Base-by-base conservation (phyloP, 805 yeast species). In the Wickerhamiella domercqiae region DNA sequence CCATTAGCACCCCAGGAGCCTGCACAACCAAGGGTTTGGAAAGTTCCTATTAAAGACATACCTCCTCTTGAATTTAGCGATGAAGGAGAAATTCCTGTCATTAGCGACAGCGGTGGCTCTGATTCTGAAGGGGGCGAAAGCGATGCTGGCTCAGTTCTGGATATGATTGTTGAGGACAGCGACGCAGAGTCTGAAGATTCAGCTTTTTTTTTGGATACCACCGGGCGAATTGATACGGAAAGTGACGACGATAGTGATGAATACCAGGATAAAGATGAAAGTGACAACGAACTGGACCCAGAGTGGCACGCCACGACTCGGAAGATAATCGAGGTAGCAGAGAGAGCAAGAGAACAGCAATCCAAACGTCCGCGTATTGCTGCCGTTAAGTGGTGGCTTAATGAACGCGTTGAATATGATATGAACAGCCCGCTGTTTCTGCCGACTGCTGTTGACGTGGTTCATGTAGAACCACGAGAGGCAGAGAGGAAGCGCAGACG, bases 361-460 rank as follows among this genome's bases (percentile, higher is more conserved):
- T 39, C 40, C 1, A 35, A 36, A 17, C 40, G 48, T 21, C 36
- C 36, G 29, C 42, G 52, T 13, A 38, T 48, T 4, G 48, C 52
- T 2, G 37, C 46, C 14, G 37, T 47, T 16, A 35, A 43, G 22
- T 39, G 25, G 19, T 47, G 49, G 47, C 33, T 33, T 5, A 47
- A 48, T 14, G 52, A 48, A 32, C 38, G 44, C 29, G 34, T 45
- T 7, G 43, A 37, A 33, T 48, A 48, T 36, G 36, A 34, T 19
- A 24, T 28, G 24, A 41, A 34, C 3, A 45, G 41, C n/a, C 24
- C 30, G 33, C 35, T 14, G 13, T 25, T 30, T 19, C 35, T 44
- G 15, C 22, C 38, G 16, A 47, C 49, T 3, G 51, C 49, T 17
- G 39, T 41, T 7, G 43, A 34, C 19, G 49, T 43, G 18, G 42